A percentile compares a stretch with the other conserved stretches of the same genome.
phyloP scores from a whole-genome alignment of 257 asterid species.

The Plantago ovata region DNA sequence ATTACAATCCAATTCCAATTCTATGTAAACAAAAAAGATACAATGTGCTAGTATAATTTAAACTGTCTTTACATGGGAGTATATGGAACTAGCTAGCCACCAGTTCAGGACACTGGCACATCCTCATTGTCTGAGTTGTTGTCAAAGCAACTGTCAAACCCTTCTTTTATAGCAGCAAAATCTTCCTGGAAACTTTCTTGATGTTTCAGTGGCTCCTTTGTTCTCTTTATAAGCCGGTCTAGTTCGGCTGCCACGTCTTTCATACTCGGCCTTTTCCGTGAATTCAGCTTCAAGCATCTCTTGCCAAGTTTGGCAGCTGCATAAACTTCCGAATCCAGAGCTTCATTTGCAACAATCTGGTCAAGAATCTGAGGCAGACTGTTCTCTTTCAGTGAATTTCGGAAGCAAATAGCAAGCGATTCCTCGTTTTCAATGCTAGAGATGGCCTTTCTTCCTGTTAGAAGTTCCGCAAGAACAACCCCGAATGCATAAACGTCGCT shows the following conservation, averaged over 20 bases:
- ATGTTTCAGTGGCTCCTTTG: neutral
- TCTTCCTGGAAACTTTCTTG: conserved; percentile 10
- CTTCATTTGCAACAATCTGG: conserved; percentile 14
- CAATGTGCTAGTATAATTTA: no score
- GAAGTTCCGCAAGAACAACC: conserved; percentile 35
- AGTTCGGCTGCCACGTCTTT: conserved; percentile 37
- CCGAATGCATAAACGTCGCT: conserved; percentile 44
- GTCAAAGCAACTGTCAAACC: neutral
- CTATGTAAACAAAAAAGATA: no score
- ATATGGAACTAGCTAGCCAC: no score
- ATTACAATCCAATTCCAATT: no score
- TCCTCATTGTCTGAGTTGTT: conserved; percentile 1
- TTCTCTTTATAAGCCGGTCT: conserved; percentile 20
- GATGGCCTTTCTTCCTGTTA: conserved; percentile 31
- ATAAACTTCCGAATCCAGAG: neutral
- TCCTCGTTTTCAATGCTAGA: conserved; percentile 7
- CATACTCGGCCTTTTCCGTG: conserved; percentile 35
- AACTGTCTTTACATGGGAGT: no score
- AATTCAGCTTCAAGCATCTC: conserved; percentile 23
- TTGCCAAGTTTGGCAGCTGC: conserved; percentile 25
- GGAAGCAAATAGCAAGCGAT: conserved; percentile 29
- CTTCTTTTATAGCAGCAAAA: neutral
- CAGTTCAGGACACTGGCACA: neutral
- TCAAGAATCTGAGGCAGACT: conserved; percentile 23
- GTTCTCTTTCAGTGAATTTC: conserved; percentile 23